Conservation (phyloP, 129 eudicot genomes). For the Helianthus tuberosus region DNA sequence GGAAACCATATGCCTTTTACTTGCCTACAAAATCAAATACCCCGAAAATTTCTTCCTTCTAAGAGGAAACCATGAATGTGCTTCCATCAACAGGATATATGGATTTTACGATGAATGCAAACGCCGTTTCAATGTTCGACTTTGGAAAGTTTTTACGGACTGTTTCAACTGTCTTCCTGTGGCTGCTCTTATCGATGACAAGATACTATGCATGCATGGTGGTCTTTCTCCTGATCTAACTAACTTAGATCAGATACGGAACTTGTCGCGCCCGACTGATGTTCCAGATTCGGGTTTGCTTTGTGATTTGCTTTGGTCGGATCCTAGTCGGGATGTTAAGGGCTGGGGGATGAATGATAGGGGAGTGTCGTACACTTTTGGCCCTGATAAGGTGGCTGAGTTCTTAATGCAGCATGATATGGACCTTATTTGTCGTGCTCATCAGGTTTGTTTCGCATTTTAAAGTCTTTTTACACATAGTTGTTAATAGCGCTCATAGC, state of each 20-base stretch:
- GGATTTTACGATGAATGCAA: slow-evolving; percentile 89
- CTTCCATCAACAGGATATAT: slow-evolving; percentile 76
- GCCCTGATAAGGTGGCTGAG: slow-evolving; percentile 73
- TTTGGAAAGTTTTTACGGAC: slow-evolving; percentile 75
- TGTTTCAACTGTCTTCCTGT: slow-evolving; percentile 87
- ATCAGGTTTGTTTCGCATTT: slow-evolving; percentile 49
- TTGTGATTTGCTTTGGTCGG: slow-evolving; percentile 86
- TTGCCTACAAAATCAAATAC: slow-evolving; percentile 76
- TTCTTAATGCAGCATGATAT: slow-evolving; percentile 78
- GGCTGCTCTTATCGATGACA: slow-evolving; percentile 85
- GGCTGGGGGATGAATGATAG: slow-evolving; percentile 91
- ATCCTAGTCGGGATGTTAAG: slow-evolving; percentile 69
- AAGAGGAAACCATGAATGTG: slow-evolving; percentile 83
- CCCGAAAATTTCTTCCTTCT: slow-evolving; percentile 78
- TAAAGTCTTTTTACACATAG: neutral
- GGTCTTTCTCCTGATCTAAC: slow-evolving; percentile 82
- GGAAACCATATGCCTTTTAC: slow-evolving; percentile 78
- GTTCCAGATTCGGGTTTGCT: slow-evolving; percentile 86
- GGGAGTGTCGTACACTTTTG: slow-evolving; percentile 81
- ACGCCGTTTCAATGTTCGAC: slow-evolving; percentile 78
- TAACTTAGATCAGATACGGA: slow-evolving; percentile 66
- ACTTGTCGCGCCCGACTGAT: slow-evolving; percentile 70
- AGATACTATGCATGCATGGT: slow-evolving; percentile 87
- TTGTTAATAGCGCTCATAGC: too few species aligned
- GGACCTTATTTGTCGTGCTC: slow-evolving; percentile 89